These are phyloP conservation scores for Acacia melanoxylon DNA, from an alignment of 306 rosid species.

Conservation along the genomic window DNA sequence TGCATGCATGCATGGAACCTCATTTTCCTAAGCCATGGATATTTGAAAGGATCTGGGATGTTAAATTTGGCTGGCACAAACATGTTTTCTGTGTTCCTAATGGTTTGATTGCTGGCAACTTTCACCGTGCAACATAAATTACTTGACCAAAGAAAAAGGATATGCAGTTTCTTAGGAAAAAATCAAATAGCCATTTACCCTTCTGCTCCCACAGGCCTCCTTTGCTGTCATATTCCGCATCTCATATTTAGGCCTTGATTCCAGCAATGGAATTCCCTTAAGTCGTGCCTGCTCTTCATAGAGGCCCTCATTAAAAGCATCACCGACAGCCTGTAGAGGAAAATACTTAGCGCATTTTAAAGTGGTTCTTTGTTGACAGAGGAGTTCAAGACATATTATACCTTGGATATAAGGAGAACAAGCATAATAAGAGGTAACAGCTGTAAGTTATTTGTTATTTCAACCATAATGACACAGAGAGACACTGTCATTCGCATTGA, in stretches of 20 bases:
- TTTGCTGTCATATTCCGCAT: conserved; percentile 93
- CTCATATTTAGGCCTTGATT: conserved; percentile 91
- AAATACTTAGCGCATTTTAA: conserved; percentile 22
- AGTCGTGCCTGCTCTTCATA: conserved; percentile 89
- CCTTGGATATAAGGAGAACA: conserved; percentile 98
- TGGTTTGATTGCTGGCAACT: conserved; percentile 14
- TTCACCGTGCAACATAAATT: conserved; percentile 19
- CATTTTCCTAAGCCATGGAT: conserved; percentile 10
- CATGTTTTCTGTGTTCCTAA: conserved; percentile 14
- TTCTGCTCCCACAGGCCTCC: conserved; percentile 80
- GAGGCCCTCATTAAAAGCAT: conserved; percentile 73
- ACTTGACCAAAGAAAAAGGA: conserved; percentile 20
- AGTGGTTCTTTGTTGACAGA: conserved; percentile 11
- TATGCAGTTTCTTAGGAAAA: conserved; percentile 5
- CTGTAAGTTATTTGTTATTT: conserved; percentile 88
- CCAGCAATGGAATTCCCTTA: conserved; percentile 85
- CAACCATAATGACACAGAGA: conserved; percentile 97
- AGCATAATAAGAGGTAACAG: conserved; percentile 93
- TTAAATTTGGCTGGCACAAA: conserved; percentile 18
- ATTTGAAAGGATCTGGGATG: conserved; percentile 20
- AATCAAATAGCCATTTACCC: conserved; percentile 54
- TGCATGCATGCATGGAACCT: no score
- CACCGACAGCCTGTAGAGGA: conserved; percentile 81
- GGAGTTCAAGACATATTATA: conserved; percentile 40
- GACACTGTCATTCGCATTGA: conserved; percentile 98